Evolutionary conservation across 176 grass and related monocot species (phyloP).

Genomic region (Oryza rufipogon): DNA sequence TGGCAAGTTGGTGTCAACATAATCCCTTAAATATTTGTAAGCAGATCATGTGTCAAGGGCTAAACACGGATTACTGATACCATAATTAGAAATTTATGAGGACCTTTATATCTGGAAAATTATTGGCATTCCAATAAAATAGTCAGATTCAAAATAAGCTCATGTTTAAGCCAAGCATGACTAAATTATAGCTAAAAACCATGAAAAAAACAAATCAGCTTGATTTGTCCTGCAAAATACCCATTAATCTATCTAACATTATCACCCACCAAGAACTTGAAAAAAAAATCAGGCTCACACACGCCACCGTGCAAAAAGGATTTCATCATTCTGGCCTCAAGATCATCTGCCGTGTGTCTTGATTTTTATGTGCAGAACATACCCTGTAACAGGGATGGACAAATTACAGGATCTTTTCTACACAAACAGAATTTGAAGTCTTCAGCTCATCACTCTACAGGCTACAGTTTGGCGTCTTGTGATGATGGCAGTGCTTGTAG

Average conservation of each 20-base stretch:
- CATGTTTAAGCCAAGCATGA: not conserved
- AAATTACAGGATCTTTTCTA: not conserved
- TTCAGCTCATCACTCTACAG: not conserved
- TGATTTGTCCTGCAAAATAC: not conserved
- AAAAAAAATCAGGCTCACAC: not conserved
- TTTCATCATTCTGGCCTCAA: not conserved
- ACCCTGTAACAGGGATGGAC: not conserved
- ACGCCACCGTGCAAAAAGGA: not conserved
- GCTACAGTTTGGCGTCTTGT: not conserved
- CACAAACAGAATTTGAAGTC: not conserved
- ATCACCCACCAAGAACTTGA: not conserved
- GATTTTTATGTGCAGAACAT: not conserved
- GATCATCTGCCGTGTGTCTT: not conserved
- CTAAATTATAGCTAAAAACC: not conserved
- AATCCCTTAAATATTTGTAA: not conserved
- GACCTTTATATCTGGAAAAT: not conserved
- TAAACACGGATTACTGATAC: not conserved
- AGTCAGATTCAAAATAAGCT: not conserved
- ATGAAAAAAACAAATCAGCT: not conserved
- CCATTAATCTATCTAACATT: not conserved
- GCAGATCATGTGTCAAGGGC: too few relatives aligned
- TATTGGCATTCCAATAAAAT: not conserved
- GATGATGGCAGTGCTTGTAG: not conserved
- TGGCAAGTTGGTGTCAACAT: not conserved
- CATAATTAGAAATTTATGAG: not conserved